Evolutionary conservation across 306 rosid species (phyloP), one percentile per base, ranked within the genome.

Genomic region (Corylus americana): DNA sequence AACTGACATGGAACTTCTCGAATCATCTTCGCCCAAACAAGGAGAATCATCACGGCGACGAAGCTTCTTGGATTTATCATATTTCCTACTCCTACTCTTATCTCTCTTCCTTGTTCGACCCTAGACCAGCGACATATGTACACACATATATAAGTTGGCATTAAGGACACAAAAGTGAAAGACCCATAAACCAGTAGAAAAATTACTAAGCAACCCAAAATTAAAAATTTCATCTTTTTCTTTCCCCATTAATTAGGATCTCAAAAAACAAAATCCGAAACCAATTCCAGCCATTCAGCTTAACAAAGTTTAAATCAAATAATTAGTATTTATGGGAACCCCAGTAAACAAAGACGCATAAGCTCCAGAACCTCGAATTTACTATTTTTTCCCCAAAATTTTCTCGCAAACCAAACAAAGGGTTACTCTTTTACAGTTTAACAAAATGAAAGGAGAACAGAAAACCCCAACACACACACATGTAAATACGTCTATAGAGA

Each of bases 21-120:
- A 88, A 86, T 85, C 94, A 74, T 85, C 89, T 35, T 76, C 80
- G 42, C 81, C 92, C n/a, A 81, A 80, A 72, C 71, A 74, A 35
- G 89, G 73, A 74, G 93, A 90, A 37, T 79, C 89, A 78, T 84
- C 84, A 12, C 35, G 87, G 17, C 27, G 77, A 70, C 74, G 87
- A 86, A 79, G 87, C 90, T 87, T 93, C 97, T 88, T 95, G 78
- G 94, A 86, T 87, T 82, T 85, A 17, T 42, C 42, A 78, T 54
- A 9, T 81, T 78, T 90, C 73, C 58, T 84, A 77, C 71, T 83
- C 86, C 78, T 88, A 71, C 72, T 88, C 80, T 71, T 92, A 79
- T 87, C 82, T 59, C 74, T 78, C 83, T 81, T 83, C 83, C 37
- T 91, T 11, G 57, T 75, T 78, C 83, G 81, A 61, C 59, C 87